phyloP scores from a whole-genome alignment of 2,329 filamentous ascomycete genomes.

The Xylariaceae sp. region DNA sequence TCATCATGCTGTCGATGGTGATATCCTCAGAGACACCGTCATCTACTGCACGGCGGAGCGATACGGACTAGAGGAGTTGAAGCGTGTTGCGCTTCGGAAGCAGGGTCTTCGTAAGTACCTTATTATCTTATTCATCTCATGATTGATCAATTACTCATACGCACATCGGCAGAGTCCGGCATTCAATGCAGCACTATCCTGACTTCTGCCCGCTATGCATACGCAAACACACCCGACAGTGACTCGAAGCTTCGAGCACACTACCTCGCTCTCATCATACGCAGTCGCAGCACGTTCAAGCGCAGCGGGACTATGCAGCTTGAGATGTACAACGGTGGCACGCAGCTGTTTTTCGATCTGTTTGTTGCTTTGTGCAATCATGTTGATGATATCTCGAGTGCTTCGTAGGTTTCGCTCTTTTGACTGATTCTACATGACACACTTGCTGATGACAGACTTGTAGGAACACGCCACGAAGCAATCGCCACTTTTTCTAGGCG shows the following conservation, averaged over 20 bases:
- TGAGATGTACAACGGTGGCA: constrained; percentile 85
- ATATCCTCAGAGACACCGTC: constrained; percentile 81
- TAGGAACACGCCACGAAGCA: constrained; percentile 45
- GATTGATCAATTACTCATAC: constrained; percentile 1
- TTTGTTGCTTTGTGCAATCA: constrained; percentile 93
- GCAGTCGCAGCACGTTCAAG: constrained; percentile 84
- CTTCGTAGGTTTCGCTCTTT: constrained; percentile 42
- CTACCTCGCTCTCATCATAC: constrained; percentile 88
- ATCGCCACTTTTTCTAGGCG: constrained; percentile 34
- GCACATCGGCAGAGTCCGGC: constrained; percentile 54
- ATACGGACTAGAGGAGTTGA: constrained; percentile 79
- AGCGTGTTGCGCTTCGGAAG: constrained; percentile 79
- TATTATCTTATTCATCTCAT: constrained; percentile 6
- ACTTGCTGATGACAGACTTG: constrained; percentile 17
- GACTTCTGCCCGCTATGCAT: constrained; percentile 82
- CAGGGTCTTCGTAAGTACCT: constrained; percentile 77
- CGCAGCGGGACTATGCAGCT: constrained; percentile 92
- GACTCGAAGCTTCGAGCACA: constrained; percentile 90
- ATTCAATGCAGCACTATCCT: constrained; percentile 84
- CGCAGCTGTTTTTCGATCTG: constrained; percentile 82
- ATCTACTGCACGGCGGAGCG: constrained; percentile 86
- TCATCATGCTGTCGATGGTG: constrained; percentile 58
- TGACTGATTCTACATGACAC: neutral
- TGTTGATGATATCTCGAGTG: constrained; percentile 64
- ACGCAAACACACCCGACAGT: constrained; percentile 80